Evolutionary conservation across 2,329 filamentous ascomycete species (phyloP).

Genomic region (Fusarium buharicum): DNA sequence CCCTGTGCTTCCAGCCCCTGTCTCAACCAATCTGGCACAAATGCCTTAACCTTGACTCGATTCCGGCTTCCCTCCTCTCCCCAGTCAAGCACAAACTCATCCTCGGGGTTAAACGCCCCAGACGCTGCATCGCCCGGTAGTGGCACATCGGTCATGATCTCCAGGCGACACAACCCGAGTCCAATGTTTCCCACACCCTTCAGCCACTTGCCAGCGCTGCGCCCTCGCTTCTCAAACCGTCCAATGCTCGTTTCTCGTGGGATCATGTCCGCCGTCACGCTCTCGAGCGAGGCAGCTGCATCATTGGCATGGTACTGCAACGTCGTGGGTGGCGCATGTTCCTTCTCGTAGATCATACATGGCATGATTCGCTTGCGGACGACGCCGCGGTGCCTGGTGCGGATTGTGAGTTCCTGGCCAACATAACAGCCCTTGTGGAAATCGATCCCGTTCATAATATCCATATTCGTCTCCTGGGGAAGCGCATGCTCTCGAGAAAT

Average conservation of each 20-base stretch:
- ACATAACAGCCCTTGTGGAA: conserved; percentile 98
- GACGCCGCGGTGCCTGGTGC: conserved; percentile 93
- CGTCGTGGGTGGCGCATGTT: conserved; percentile 50
- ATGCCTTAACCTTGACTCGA: conserved; percentile 73
- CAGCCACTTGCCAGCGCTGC: conserved; percentile 84
- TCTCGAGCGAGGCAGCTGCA: conserved; percentile 40
- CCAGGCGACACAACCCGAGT: conserved; percentile 84
- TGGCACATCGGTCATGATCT: conserved; percentile 86
- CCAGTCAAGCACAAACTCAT: conserved; percentile 71
- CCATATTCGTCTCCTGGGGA: conserved; percentile 90
- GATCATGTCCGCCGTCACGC: conserved; percentile 50
- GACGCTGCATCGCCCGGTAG: conserved; percentile 75
- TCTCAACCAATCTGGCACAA: conserved; percentile 82
- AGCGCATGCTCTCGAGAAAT: conserved; percentile 76
- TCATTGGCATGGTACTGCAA: conserved; percentile 60
- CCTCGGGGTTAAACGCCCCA: conserved; percentile 68
- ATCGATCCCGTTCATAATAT: conserved; percentile 85
- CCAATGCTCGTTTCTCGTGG: conserved; percentile 62
- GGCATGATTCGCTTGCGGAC: conserved; percentile 91
- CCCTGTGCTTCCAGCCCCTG: conserved; percentile 50
- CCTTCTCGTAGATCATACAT: conserved; percentile 72
- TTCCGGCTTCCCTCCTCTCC: conserved; percentile 54
- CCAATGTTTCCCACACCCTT: conserved; percentile 85
- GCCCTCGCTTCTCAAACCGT: conserved; percentile 65
- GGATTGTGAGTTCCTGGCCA: conserved; percentile 94